These are phyloP conservation scores for Camelina laxa DNA, from an alignment of 345 rosid species.

Conservation along the genomic window DNA sequence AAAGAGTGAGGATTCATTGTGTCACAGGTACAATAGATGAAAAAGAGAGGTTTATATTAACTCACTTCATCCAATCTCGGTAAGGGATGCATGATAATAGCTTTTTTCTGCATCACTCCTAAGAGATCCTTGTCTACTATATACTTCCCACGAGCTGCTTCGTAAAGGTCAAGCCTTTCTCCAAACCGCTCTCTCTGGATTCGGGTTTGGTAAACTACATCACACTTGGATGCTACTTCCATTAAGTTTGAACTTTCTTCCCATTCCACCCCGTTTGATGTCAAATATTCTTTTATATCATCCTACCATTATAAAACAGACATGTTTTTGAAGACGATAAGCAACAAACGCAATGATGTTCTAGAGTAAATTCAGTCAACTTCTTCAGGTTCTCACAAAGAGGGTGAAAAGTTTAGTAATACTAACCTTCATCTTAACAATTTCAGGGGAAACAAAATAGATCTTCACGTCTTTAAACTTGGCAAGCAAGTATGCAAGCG, in stretches of 20 bases:
- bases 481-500: conserved; percentile 91
- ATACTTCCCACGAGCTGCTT: conserved; percentile 93
- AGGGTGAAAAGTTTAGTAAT: not conserved
- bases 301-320: conserved; percentile 52
- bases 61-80: conserved; percentile 94
- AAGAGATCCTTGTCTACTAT: conserved; percentile 68
- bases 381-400: not conserved
- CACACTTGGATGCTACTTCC: conserved; percentile 90
- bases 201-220: conserved; percentile 89
- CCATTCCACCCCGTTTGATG: conserved; percentile 76
- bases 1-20: conserved; percentile 7
- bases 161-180: conserved; percentile 81
- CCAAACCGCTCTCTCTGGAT: conserved; percentile 92
- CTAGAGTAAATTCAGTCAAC: not conserved
- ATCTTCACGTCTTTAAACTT: conserved; percentile 82
- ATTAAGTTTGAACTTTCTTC: conserved; percentile 81
- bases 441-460: conserved; percentile 84
- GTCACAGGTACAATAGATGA: not conserved
- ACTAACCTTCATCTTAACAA: conserved; percentile 95
- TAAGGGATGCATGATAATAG: conserved; percentile 94
- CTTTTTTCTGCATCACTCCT: conserved; percentile 77
- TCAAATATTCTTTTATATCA: conserved; percentile 88
- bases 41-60: not conserved
- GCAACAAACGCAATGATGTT: not conserved
- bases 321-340: not conserved